Evolutionary conservation across 148 eudicot species (phyloP).

Genomic region (Persicaria tinctoria): DNA sequence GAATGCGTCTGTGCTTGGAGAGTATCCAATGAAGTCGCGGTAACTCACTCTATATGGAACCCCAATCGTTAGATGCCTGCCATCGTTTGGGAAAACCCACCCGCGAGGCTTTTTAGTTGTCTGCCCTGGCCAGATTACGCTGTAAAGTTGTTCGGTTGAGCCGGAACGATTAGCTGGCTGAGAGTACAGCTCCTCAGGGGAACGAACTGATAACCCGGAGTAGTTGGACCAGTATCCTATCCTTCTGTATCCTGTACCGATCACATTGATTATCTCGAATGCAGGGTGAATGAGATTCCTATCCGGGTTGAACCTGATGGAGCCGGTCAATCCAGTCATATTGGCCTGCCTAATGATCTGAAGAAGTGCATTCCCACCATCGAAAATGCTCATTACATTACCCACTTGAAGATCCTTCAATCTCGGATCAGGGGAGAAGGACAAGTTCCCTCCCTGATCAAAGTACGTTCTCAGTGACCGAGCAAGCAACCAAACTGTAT

Average conservation of each 20-base stretch:
- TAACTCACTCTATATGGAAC: constrained; percentile 32
- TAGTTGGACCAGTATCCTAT: constrained; percentile 38
- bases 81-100: constrained; percentile 41
- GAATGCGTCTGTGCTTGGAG: constrained; percentile 15
- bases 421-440: constrained; percentile 27
- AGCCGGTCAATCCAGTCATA: constrained; percentile 32
- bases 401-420: constrained; percentile 21
- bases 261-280: constrained; percentile 32
- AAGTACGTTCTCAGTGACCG: constrained; percentile 27
- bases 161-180: constrained; percentile 22
- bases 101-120: constrained; percentile 31
- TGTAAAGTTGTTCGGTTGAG: constrained; percentile 11
- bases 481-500: constrained; percentile 44
- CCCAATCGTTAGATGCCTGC: constrained; percentile 28
- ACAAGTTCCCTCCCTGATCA: constrained; percentile 24
- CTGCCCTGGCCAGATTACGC: constrained; percentile 38
- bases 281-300: constrained; percentile 25
- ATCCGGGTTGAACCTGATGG: constrained; percentile 17
- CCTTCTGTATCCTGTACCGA: constrained; percentile 22
- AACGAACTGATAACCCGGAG: constrained; percentile 28
- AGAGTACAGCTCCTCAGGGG: constrained; percentile 25
- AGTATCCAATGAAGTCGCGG: constrained; percentile 20
- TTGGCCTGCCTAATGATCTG: constrained; percentile 23
- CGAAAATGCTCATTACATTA: constrained; percentile 26
- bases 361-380: constrained; percentile 31